Percentiles rank a stretch among this genome's conserved stretches.
These are phyloP conservation scores for Prinsepia uniflora DNA, from an alignment of 306 rosid species.

Conservation along the genomic window DNA sequence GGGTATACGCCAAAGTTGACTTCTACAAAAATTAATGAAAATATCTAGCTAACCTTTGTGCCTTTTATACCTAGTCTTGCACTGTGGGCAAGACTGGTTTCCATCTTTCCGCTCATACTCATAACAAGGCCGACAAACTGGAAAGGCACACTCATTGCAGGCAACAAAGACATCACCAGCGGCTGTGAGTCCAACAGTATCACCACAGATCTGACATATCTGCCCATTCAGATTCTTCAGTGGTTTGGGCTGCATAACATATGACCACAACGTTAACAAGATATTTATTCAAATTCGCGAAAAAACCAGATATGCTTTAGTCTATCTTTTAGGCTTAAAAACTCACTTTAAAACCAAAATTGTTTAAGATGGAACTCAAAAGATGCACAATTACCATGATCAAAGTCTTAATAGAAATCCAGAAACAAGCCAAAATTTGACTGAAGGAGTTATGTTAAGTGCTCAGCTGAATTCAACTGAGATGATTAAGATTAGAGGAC, in stretches of 20 bases:
- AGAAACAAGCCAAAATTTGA: neutral
- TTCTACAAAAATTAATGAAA: neutral
- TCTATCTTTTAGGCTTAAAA: neutral
- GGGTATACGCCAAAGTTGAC: neutral
- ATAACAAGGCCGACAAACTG: slow-evolving; percentile 91
- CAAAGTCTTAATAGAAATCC: neutral
- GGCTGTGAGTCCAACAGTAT: slow-evolving; percentile 65
- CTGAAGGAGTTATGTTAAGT: neutral
- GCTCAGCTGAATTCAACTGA: neutral
- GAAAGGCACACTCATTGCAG: slow-evolving; percentile 96
- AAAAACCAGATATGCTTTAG: neutral
- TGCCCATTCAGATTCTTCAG: slow-evolving; percentile 72
- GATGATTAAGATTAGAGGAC: neutral
- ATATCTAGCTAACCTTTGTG: slow-evolving; percentile 53
- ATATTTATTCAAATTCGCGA: neutral
- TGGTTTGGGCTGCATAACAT: slow-evolving; percentile 65
- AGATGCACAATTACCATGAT: neutral
- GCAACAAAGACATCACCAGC: slow-evolving; percentile 90
- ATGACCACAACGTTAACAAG: neutral
- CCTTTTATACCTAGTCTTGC: slow-evolving; percentile 96
- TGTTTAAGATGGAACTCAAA: neutral
- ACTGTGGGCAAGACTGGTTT: slow-evolving; percentile 87
- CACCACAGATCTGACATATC: slow-evolving; percentile 92
- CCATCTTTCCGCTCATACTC: slow-evolving; percentile 96
- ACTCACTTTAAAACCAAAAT: neutral